A percentile compares a stretch with the other conserved stretches of the same genome.
phyloP scores from a whole-genome alignment of 2,329 filamentous ascomycete genomes.

The Sporothrix globosa region DNA sequence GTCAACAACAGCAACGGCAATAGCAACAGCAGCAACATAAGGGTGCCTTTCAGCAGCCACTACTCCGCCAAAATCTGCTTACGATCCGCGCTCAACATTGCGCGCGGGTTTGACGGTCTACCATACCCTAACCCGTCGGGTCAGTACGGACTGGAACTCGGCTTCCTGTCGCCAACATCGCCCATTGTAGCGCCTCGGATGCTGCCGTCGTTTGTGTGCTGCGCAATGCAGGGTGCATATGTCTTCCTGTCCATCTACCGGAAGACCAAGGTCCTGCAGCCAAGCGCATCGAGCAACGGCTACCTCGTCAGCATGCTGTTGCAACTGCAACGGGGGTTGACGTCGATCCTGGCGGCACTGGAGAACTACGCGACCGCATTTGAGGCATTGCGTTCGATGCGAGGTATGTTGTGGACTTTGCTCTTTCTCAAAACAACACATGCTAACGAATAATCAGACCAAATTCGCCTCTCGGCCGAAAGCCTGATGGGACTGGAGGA shows the following conservation, averaged over 20 bases:
- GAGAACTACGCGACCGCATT: slow-evolving; percentile 52
- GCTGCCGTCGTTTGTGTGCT: slow-evolving; percentile 52
- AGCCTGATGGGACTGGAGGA: slow-evolving; percentile 30
- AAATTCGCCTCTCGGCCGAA: slow-evolving; percentile 34
- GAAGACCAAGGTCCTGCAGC: slow-evolving; percentile 47
- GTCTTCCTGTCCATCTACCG: slow-evolving; percentile 50
- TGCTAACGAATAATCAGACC: slow-evolving; percentile 13
- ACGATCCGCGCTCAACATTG: slow-evolving; percentile 53
- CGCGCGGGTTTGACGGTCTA: slow-evolving; percentile 50
- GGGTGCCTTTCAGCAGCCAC: slow-evolving; percentile 50
- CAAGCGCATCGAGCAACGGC: slow-evolving; percentile 34
- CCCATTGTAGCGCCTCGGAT: slow-evolving; percentile 49
- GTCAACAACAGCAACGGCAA: background rate
- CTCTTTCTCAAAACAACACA: background rate
- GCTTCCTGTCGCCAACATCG: slow-evolving; percentile 45
- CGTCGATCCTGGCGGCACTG: slow-evolving; percentile 48
- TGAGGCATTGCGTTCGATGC: slow-evolving; percentile 52
- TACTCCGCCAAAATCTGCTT: slow-evolving; percentile 55
- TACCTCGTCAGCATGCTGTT: slow-evolving; percentile 44
- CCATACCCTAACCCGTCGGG: slow-evolving; percentile 52
- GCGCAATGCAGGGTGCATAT: slow-evolving; percentile 53
- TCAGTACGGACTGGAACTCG: slow-evolving; percentile 41
- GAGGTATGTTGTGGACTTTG: slow-evolving; percentile 40
- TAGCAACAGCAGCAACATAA: background rate
- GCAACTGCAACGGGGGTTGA: slow-evolving; percentile 48